A percentile compares a stretch with the other conserved stretches of the same genome.
Evolutionary conservation across 768 basidiomycete genomes (phyloP).

Genomic region (Naganishia kalamii): DNA sequence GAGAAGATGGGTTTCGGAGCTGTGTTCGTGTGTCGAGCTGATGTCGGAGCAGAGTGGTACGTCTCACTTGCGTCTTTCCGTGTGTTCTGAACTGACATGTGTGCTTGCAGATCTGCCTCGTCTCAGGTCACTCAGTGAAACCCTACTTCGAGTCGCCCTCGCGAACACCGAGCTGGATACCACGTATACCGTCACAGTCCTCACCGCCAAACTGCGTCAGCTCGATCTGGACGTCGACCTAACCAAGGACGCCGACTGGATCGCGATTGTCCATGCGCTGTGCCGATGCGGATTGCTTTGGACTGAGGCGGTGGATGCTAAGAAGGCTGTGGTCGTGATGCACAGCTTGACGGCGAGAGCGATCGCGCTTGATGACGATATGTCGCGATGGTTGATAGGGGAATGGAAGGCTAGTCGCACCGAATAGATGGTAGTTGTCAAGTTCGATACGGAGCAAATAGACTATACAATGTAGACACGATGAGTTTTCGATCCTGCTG

Average conservation of each 20-base stretch:
- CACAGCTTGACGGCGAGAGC: not conserved
- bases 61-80: not conserved
- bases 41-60: constrained; percentile 6
- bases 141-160: not conserved
- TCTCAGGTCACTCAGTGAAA: constrained; percentile 1
- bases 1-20: constrained; percentile 8
- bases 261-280: not conserved
- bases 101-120: not conserved
- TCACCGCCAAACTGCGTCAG: not conserved
- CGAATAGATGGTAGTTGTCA: not conserved
- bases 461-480: not conserved
- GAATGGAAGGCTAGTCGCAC: constrained; percentile 1
- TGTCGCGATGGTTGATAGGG: not conserved
- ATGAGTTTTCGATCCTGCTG: no score
- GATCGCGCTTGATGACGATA: not conserved
- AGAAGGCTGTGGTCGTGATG: not conserved
- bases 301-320: not conserved
- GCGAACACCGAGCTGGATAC: constrained; percentile 10
- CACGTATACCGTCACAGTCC: not conserved
- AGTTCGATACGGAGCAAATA: not conserved
- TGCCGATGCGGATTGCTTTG: constrained; percentile 10
- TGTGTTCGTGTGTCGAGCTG: not conserved
- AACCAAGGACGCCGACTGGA: not conserved
- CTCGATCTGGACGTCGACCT: constrained; percentile 1
- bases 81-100: not conserved